These are phyloP conservation scores for Spencermartinsiella europaea DNA, from an alignment of 805 yeast genomes.

Conservation along the genomic window DNA sequence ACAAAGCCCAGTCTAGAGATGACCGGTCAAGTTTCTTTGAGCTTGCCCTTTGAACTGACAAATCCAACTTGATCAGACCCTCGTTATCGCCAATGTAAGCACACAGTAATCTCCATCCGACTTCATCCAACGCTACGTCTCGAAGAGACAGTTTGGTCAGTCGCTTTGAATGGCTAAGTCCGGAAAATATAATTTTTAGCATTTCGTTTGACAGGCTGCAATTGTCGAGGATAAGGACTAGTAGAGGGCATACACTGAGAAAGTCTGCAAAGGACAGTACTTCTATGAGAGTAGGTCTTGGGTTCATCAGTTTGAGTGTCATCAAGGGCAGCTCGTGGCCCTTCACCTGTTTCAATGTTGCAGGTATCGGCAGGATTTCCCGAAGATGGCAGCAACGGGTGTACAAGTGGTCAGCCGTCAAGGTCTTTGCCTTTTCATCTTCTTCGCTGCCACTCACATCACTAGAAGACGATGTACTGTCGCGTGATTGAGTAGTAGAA, in stretches of 20 bases:
- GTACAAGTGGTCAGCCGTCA: conserved; percentile 59
- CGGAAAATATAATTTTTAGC: conserved; percentile 65
- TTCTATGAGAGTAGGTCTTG: conserved; percentile 87
- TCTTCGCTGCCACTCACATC: conserved; percentile 29
- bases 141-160: conserved; percentile 70
- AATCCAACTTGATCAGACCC: conserved; percentile 23
- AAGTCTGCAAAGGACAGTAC: conserved; percentile 85
- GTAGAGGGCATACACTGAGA: conserved; percentile 76
- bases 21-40: conserved; percentile 46
- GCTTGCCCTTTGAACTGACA: conserved; percentile 23
- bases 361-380: conserved; percentile 88
- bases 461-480: background rate
- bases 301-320: conserved; percentile 67
- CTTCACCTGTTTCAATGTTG: conserved; percentile 74
- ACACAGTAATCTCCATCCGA: conserved; percentile 77
- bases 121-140: conserved; percentile 65
- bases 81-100: conserved; percentile 18
- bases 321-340: conserved; percentile 74
- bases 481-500: background rate
- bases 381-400: conserved; percentile 91
- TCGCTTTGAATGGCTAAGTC: conserved; percentile 60
- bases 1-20: conserved; percentile 76
- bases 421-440: conserved; percentile 30
- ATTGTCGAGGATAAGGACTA: conserved; percentile 72
- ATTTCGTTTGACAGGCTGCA: conserved; percentile 69